These are phyloP conservation scores for Ramaria sp. DNA, from an alignment of 768 basidiomycete species.

Conservation along the genomic window DNA sequence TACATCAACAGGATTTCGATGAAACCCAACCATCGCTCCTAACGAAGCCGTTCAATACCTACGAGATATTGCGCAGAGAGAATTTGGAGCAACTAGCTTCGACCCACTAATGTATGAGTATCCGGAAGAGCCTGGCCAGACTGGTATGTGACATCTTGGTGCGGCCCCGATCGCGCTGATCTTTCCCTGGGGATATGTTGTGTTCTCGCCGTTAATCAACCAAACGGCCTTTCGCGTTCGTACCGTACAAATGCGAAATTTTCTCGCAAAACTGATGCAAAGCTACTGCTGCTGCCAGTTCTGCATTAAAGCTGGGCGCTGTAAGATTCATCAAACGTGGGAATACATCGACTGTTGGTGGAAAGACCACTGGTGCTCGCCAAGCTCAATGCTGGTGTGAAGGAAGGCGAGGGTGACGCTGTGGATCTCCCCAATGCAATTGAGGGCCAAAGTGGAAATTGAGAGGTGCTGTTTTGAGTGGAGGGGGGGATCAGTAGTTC, in stretches of 20 bases:
- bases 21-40: neutral
- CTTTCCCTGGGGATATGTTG: constrained; percentile 39
- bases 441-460: constrained; percentile 23
- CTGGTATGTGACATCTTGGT: constrained; percentile 22
- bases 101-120: constrained; percentile 37
- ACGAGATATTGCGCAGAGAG: constrained; percentile 31
- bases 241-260: constrained; percentile 41
- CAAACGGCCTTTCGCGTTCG: constrained; percentile 36
- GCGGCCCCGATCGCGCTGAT: constrained; percentile 2
- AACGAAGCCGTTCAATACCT: constrained; percentile 24
- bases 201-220: constrained; percentile 48
- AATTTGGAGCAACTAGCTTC: constrained; percentile 25
- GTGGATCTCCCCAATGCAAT: neutral
- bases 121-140: constrained; percentile 25
- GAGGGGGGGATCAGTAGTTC: constrained; percentile 37
- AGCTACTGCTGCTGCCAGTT: constrained; percentile 35
- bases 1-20: neutral
- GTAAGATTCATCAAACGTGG: constrained; percentile 44
- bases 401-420: constrained; percentile 12
- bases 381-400: constrained; percentile 18
- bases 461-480: constrained; percentile 43
- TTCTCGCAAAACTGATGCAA: constrained; percentile 40
- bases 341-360: constrained; percentile 26
- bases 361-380: constrained; percentile 24
- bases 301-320: constrained; percentile 52